Conservation (phyloP, 2,329 filamentous ascomycete genomes). For the Epichloe bromicola region DNA sequence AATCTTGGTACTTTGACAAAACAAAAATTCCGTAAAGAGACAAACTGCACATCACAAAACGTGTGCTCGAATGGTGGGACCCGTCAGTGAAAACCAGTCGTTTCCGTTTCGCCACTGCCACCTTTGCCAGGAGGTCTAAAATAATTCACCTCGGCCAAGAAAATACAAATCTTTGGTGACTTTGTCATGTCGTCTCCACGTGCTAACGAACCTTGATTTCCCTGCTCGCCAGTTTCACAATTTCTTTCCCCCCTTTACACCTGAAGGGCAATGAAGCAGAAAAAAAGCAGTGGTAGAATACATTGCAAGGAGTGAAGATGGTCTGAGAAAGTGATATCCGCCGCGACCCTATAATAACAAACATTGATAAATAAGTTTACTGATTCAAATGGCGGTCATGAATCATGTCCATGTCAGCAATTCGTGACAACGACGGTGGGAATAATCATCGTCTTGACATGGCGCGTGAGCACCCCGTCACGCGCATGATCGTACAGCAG, state of each 20-base stretch:
- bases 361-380: neutral
- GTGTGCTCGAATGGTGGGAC: conserved; percentile 2
- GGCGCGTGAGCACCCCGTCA: conserved; percentile 15
- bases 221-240: neutral
- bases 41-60: conserved; percentile 3
- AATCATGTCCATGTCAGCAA: neutral
- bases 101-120: neutral
- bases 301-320: conserved; percentile 4
- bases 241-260: neutral
- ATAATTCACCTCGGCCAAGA: conserved; percentile 4
- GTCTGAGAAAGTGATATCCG: neutral
- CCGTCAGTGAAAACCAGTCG: neutral
- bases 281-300: conserved; percentile 1
- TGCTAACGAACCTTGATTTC: conserved; percentile 10
- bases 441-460: neutral
- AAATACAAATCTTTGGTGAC: conserved; percentile 16
- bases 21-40: neutral
- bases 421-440: neutral
- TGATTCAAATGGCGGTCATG: neutral
- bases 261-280: neutral
- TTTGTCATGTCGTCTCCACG: conserved; percentile 19
- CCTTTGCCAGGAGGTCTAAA: conserved; percentile 1
- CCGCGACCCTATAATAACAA: neutral
- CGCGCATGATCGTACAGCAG: conserved; percentile 24
- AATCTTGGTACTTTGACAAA: neutral